These are phyloP conservation scores for Cucurbita maxima DNA, from an alignment of 306 rosid species.

Conservation along the genomic window DNA sequence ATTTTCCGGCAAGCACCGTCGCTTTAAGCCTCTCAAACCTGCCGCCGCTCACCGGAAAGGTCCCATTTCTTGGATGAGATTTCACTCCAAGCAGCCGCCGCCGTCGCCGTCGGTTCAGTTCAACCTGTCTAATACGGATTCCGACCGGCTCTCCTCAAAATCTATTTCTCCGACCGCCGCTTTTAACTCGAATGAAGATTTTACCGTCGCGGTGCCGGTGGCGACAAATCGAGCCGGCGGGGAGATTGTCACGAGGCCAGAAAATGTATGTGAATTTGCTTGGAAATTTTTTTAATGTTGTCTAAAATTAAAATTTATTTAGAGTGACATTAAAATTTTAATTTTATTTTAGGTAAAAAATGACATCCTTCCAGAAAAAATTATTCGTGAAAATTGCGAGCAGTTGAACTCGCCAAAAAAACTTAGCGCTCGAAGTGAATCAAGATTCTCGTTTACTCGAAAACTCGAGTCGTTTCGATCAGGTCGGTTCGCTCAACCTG, in stretches of 20 bases:
- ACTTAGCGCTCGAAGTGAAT: neutral
- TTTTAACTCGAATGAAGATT: neutral
- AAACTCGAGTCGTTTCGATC: neutral
- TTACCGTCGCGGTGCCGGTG: neutral
- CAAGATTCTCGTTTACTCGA: neutral
- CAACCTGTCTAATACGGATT: neutral
- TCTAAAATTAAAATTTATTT: neutral
- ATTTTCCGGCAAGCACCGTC: neutral
- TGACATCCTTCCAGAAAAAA: neutral
- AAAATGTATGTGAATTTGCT: neutral
- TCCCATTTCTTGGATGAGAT: neutral
- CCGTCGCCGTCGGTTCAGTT: neutral
- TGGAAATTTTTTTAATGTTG: neutral
- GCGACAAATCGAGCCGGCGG: neutral
- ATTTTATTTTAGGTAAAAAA: neutral
- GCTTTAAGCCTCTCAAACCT: neutral
- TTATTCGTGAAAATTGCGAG: neutral
- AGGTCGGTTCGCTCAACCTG: neutral
- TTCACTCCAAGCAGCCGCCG: neutral
- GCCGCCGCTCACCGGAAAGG: neutral
- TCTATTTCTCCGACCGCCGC: neutral
- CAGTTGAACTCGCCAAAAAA: neutral
- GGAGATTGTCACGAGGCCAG: neutral
- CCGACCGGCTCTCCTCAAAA: neutral
- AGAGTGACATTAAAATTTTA: too few relatives aligned